Evolutionary conservation across 805 yeast genomes (phyloP).

Genomic region (Blastobotrys mokoenaii): DNA sequence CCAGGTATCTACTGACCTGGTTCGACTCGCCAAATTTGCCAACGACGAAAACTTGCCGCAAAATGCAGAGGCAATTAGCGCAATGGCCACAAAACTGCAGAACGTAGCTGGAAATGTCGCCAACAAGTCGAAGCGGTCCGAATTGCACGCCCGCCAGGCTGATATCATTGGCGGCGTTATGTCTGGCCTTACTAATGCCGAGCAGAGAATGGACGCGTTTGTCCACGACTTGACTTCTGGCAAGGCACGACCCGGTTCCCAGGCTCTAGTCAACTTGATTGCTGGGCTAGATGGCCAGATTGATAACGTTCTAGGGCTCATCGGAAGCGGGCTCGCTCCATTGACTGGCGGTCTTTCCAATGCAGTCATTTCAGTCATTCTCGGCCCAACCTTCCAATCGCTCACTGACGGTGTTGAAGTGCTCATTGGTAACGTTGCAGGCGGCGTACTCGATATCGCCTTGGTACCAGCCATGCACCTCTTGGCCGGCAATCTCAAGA

Average conservation of each 20-base stretch:
- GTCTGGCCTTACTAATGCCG: conserved; percentile 15
- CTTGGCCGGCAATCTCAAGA: conserved; percentile 15
- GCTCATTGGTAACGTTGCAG: conserved; percentile 15
- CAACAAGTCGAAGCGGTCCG: neutral
- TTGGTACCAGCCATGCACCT: conserved; percentile 21
- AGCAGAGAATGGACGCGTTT: conserved; percentile 12
- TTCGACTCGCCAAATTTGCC: too few relatives aligned
- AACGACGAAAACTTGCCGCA: too few relatives aligned
- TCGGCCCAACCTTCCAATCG: conserved; percentile 18
- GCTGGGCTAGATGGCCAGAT: conserved; percentile 20
- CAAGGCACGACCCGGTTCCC: conserved; percentile 10
- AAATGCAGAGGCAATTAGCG: too few relatives aligned
- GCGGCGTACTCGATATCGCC: conserved; percentile 17
- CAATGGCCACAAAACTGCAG: neutral
- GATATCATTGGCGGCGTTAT: conserved; percentile 3
- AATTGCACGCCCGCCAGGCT: neutral
- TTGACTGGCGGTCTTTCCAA: conserved; percentile 13
- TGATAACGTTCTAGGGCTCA: conserved; percentile 15
- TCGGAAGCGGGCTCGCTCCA: conserved; percentile 9
- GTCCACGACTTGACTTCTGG: neutral
- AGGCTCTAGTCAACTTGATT: conserved; percentile 13
- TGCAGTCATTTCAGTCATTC: conserved; percentile 8
- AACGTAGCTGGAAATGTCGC: neutral
- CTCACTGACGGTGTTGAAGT: conserved; percentile 20
- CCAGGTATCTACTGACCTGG: too few relatives aligned